Conservation (phyloP, 2,329 filamentous ascomycete genomes). For the Colletotrichum filicis region DNA sequence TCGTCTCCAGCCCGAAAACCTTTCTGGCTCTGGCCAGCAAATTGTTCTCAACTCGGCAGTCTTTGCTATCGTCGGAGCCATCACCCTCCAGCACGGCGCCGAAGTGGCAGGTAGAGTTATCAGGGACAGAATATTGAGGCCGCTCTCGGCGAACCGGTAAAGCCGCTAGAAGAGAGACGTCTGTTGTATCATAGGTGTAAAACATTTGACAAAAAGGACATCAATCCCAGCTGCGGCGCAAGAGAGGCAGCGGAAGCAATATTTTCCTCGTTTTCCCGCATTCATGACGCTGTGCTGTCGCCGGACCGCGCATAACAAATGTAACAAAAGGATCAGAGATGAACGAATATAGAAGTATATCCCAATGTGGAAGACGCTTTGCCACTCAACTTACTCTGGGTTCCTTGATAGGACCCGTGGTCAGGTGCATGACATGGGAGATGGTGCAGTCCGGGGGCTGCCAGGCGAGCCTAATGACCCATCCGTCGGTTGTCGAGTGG, state of each 20-base stretch:
- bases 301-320: not conserved
- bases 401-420: slow-evolving; percentile 10
- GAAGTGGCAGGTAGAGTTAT: slow-evolving; percentile 80
- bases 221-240: slow-evolving; percentile 11
- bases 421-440: slow-evolving; percentile 31
- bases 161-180: slow-evolving; percentile 29
- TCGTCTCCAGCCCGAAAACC: slow-evolving; percentile 66
- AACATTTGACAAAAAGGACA: slow-evolving; percentile 33
- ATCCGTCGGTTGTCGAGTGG: slow-evolving; percentile 15
- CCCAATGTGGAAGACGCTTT: not conserved
- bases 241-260: not conserved
- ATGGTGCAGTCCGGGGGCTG: slow-evolving; percentile 29
- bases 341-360: slow-evolving; percentile 7
- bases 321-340: not conserved
- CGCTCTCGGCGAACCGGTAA: slow-evolving; percentile 39
- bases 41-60: slow-evolving; percentile 81
- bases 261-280: not conserved
- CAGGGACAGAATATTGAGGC: slow-evolving; percentile 77
- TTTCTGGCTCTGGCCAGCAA: slow-evolving; percentile 78
- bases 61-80: slow-evolving; percentile 87
- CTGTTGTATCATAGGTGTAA: slow-evolving; percentile 37
- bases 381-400: not conserved
- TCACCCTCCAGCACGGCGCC: slow-evolving; percentile 89
- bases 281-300: not conserved
- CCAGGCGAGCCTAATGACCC: slow-evolving; percentile 28